A percentile compares a stretch with the other conserved stretches of the same genome.
phyloP scores from a whole-genome alignment of 2,329 filamentous ascomycete genomes.

The Pseudocercospora macadamiae region DNA sequence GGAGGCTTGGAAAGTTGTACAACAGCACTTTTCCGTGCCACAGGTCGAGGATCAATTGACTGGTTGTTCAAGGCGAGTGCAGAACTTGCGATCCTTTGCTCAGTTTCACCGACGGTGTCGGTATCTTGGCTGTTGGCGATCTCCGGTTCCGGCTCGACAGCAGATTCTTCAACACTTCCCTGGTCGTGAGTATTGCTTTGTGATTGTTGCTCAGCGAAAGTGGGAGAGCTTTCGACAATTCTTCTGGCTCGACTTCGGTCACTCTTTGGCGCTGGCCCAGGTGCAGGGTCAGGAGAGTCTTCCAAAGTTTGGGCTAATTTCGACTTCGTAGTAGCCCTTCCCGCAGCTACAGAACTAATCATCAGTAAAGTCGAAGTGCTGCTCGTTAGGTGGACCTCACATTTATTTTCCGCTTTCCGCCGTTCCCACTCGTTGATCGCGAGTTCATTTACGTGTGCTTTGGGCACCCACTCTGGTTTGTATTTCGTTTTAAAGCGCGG shows the following conservation, averaged over 20 bases:
- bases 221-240: slow-evolving; percentile 29
- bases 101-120: too few relatives aligned
- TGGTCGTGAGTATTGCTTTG: too few relatives aligned
- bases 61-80: too few relatives aligned
- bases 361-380: background rate
- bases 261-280: background rate
- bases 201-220: too few relatives aligned
- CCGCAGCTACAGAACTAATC: background rate
- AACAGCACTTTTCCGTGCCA: background rate
- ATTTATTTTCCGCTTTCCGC: slow-evolving; percentile 26
- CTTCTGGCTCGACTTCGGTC: background rate
- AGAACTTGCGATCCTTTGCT: background rate
- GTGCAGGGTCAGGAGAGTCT: background rate
- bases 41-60: too few relatives aligned
- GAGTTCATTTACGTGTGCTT: slow-evolving; percentile 39
- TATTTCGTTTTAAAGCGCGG: slow-evolving; percentile 53
- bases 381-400: background rate
- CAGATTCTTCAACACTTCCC: background rate
- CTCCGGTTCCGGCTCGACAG: slow-evolving; percentile 15
- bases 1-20: slow-evolving; percentile 31
- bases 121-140: slow-evolving; percentile 32
- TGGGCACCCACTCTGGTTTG: slow-evolving; percentile 56
- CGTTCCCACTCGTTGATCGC: slow-evolving; percentile 42
- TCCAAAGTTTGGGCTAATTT: background rate
- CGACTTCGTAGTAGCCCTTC: background rate